Base-by-base conservation (phyloP, 805 yeast genomes). In the Komagataella mondaviorum region DNA sequence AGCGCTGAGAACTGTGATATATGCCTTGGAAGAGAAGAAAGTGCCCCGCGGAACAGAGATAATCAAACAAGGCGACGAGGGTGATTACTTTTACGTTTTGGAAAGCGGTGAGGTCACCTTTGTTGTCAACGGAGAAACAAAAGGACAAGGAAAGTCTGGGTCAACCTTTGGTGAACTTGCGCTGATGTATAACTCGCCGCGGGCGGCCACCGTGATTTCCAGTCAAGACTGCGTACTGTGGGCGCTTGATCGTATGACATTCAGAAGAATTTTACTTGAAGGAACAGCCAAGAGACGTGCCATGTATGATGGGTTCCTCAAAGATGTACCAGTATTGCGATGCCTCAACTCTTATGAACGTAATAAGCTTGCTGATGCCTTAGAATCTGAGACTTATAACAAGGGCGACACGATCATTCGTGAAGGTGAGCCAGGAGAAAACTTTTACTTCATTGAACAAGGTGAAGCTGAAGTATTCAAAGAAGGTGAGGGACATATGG, bases 121-220 rank as follows among this genome's bases (percentile, higher is more conserved):
- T 60, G 76, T 74, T 58, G 90, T 85, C 36, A 79, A 88, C 63
- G 85, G 80, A 50, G 64, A 75, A 47, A 77, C 80, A 60, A 91
- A 89, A 44, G 83, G 78, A 62, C 72, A 85, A 1, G 76, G 87
- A n/a, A 84, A 87, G 7, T 81, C 88, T 45, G 97, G 98, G 6
- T 80, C 95, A 4, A 83, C 91, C 47, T 93, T 93, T 68, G 99
- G 99, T 63, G 99, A 93, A 68, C 76, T 93, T 61, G 99, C 99
- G 3, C 76, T 93, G 60, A 89, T 93, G 96, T 91, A 93, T 71
- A 91, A 93, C 66, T 82, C 96, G 17, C 97, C 97, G 55, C 82
- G 99, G 69, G 98, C 98, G 6, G 98, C 98, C 7, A 88, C 98
- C 1, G 97, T 87, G 1, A 60, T 76, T 23, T 90, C 96, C 7